Percentiles rank a stretch among this genome's conserved stretches.
These are phyloP conservation scores for Solanum medicagineum DNA, from an alignment of 257 asterid species.

Conservation along the genomic window DNA sequence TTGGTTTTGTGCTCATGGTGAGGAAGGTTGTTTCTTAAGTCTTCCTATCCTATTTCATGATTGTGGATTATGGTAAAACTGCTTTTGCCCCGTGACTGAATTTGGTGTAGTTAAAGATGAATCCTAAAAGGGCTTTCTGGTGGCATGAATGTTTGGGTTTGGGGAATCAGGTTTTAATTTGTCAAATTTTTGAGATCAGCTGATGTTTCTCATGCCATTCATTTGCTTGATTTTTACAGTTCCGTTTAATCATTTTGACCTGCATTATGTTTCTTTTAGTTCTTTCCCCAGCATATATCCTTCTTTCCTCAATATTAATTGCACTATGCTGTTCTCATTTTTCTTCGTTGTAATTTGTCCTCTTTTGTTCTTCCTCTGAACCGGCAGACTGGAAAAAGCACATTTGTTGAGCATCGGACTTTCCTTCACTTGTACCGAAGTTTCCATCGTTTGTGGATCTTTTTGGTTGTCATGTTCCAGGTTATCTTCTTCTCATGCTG, in stretches of 20 bases:
- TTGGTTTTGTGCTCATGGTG: background rate
- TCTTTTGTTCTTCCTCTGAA: background rate
- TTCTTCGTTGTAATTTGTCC: background rate
- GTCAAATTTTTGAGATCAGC: background rate
- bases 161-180: background rate
- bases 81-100: background rate
- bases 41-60: background rate
- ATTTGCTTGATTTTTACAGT: background rate
- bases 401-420: slow-evolving; percentile 96
- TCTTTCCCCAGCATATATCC: background rate
- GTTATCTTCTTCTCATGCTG: slow-evolving; percentile 15
- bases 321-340: background rate
- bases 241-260: background rate
- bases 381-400: slow-evolving; percentile 79
- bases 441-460: slow-evolving; percentile 98
- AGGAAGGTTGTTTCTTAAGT: background rate
- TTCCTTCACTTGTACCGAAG: slow-evolving; percentile 89
- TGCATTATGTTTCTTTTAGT: background rate
- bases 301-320: background rate
- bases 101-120: background rate
- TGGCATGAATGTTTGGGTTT: background rate
- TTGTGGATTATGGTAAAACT: background rate
- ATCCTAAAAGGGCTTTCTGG: background rate
- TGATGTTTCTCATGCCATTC: background rate
- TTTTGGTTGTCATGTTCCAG: slow-evolving; percentile 89